These are phyloP conservation scores for Byssothecium circinans DNA, from an alignment of 2,329 filamentous ascomycete species.

Conservation along the genomic window DNA sequence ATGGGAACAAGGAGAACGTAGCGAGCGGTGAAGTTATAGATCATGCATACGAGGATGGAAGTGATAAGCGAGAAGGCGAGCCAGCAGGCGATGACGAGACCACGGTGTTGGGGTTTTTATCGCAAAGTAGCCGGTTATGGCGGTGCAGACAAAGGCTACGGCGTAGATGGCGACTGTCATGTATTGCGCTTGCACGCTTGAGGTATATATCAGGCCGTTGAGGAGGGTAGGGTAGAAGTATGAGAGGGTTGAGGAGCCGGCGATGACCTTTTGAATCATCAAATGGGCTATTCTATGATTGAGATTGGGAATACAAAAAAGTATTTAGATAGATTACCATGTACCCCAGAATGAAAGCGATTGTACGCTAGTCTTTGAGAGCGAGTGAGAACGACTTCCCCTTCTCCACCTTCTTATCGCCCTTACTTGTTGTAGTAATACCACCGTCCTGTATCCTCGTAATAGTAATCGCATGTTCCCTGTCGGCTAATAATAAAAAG, in stretches of 20 bases:
- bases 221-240: conserved; percentile 60
- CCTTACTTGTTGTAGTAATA: conserved; percentile 38
- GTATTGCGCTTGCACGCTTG: conserved; percentile 51
- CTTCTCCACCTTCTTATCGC: conserved; percentile 39
- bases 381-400: conserved; percentile 44
- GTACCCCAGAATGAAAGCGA: conserved; percentile 53
- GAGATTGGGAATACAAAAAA: conserved; percentile 4
- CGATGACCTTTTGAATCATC: conserved; percentile 37
- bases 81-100: conserved; percentile 54
- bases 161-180: conserved; percentile 59
- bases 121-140: conserved; percentile 51
- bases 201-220: conserved; percentile 53
- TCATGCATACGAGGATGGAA: conserved; percentile 43
- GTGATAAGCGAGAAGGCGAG: conserved; percentile 47
- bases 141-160: conserved; percentile 55
- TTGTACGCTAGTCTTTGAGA: conserved; percentile 51
- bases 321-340: conserved; percentile 46
- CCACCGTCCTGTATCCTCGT: conserved; percentile 50
- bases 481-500: conserved; percentile 51
- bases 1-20: conserved; percentile 60
- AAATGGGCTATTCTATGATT: neutral
- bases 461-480: conserved; percentile 49
- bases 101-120: conserved; percentile 49
- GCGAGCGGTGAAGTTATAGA: conserved; percentile 56
- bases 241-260: conserved; percentile 54